Base-by-base conservation (phyloP, 768 basidiomycete species). In the Pleurotus citrinopileatus region DNA sequence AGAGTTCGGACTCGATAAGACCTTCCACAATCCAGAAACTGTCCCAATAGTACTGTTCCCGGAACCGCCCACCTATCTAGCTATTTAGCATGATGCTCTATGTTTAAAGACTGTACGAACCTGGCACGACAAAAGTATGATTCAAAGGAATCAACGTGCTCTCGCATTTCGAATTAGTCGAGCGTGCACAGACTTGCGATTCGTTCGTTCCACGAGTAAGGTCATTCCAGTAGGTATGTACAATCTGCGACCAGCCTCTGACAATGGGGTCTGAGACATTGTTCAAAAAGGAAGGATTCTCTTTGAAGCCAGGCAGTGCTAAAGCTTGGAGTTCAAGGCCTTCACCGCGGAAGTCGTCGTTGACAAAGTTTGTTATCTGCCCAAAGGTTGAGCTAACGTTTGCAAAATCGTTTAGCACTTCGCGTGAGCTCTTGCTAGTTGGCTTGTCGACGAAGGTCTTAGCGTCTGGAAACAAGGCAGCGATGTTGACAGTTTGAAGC, bases 361-460 rank as follows among this genome's bases (percentile, higher is more conserved):
- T 77, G 37, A 94, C 77, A 60, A 94, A 95, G 26, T 70, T 67
- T 38, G 85, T 80, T 36, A 95, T 71, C 36, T 78, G 67, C 3
- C 82, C 84, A 56, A 86, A 83, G 0, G 89, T 91, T 40, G 69
- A 64, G 5, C 75, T 72, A n/a, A 76, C 71, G 47, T 69, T 66
- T 53, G 63, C 62, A 60, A 92, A 97, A 58, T 87, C 88, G 0
- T 79, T 67, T 44, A 94, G 73, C 12, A 94, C 91, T 48, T 76
- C 72, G 60, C 84, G 81, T 1, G 86, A 63, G 0, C 78, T 67
- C 60, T 85, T 83, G 63, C 73, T 77, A 1, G 94, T 96, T 2
- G 94, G 94, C 76, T 82, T 82, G 75, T 96, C 94, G 6, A 89
- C 89, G 66, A 96, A 86, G 0, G 91, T 94, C 71, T 97, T 96